These are phyloP conservation scores for Tetratostichococcus sp. DNA, from an alignment of 139 green algal genomes.

Conservation along the genomic window DNA sequence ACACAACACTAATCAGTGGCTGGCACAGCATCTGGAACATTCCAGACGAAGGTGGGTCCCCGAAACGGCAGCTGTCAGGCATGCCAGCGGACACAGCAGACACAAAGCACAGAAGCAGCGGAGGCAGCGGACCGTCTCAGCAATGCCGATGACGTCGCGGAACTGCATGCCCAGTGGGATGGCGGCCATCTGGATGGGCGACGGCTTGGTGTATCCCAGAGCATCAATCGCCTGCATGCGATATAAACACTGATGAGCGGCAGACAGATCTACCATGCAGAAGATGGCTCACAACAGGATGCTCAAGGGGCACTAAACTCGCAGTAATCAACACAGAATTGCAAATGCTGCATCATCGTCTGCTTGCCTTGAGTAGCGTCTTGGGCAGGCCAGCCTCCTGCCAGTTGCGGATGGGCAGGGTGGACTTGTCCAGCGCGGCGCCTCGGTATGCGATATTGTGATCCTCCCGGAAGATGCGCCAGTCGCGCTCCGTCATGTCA, in stretches of 20 bases:
- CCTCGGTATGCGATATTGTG: constrained; percentile 94
- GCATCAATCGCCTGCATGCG: constrained; percentile 53
- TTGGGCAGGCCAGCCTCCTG: constrained; percentile 69
- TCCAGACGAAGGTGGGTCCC: too few relatives aligned
- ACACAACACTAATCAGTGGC: too few relatives aligned
- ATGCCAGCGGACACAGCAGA: too few relatives aligned
- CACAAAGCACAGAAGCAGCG: too few relatives aligned
- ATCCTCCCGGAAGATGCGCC: constrained; percentile 99
- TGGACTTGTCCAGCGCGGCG: constrained; percentile 2
- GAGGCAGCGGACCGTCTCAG: constrained; percentile 28
- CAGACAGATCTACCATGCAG: neutral
- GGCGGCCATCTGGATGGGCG: constrained; percentile 95
- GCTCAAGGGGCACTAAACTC: too few relatives aligned
- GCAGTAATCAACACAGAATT: too few relatives aligned
- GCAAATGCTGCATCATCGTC: too few relatives aligned
- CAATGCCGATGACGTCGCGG: constrained; percentile 94
- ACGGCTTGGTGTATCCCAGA: constrained; percentile 89
- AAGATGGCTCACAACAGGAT: too few relatives aligned
- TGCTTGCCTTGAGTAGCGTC: constrained; percentile 37
- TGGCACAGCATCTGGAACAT: too few relatives aligned
- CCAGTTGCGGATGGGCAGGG: constrained; percentile 79
- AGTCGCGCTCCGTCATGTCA: constrained; percentile 96
- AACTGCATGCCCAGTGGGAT: constrained; percentile 90
- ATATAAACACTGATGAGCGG: neutral
- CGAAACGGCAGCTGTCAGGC: too few relatives aligned